A percentile compares a stretch with the other conserved stretches of the same genome.
These are phyloP conservation scores for Linum trigynum DNA, from an alignment of 345 rosid genomes.

Conservation along the genomic window DNA sequence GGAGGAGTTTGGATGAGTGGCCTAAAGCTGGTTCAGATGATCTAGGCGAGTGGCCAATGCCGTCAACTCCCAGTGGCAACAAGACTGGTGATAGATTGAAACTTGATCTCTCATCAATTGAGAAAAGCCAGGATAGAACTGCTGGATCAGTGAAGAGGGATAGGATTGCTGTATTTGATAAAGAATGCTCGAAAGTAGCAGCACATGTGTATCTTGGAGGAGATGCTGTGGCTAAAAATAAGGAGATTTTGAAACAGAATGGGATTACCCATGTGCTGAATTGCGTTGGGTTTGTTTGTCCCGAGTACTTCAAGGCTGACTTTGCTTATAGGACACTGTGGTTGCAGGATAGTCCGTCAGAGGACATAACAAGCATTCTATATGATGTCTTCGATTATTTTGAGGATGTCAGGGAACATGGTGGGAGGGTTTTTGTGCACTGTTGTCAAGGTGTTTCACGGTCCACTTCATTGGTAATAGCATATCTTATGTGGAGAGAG, in stretches of 20 bases:
- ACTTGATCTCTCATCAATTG: conserved; percentile 81
- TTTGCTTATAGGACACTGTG: conserved; percentile 88
- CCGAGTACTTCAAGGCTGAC: conserved; percentile 86
- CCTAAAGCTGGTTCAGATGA: conserved; percentile 97
- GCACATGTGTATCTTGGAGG: conserved; percentile 95
- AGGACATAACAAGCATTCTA: conserved; percentile 94
- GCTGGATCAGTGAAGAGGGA: conserved; percentile 76
- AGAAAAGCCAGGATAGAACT: conserved; percentile 53
- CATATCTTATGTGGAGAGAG: conserved; percentile 98
- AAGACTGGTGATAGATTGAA: conserved; percentile 79
- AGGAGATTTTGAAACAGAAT: conserved; percentile 63
- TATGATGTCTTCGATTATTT: conserved; percentile 98
- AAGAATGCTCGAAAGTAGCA: conserved; percentile 94
- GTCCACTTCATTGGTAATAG: conserved; percentile 95
- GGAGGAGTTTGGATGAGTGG: conserved; percentile 97
- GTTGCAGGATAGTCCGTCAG: conserved; percentile 97
- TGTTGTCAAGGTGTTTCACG: conserved; percentile 98
- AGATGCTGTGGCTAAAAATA: conserved; percentile 89
- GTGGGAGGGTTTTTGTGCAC: conserved; percentile 92
- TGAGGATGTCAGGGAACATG: conserved; percentile 90
- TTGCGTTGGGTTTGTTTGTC: conserved; percentile 97
- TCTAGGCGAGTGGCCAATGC: conserved; percentile 93
- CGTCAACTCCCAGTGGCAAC: conserved; percentile 76
- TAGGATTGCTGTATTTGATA: conserved; percentile 85
- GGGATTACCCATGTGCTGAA: conserved; percentile 90